phyloP scores from a whole-genome alignment of 1,139 yeast species.

The Pichia sp. region DNA sequence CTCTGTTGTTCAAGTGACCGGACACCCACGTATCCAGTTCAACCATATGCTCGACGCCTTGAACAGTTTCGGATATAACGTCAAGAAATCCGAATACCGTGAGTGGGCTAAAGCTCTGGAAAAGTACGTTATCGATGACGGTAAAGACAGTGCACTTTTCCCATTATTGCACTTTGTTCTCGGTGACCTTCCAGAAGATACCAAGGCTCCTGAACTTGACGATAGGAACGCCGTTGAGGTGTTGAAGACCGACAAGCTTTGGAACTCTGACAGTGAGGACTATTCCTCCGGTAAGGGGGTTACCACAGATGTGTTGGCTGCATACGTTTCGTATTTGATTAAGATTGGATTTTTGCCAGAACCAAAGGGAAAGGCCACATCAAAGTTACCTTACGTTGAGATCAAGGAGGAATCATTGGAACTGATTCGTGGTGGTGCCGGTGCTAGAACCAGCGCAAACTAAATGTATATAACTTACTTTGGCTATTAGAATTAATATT shows the following conservation, averaged over 20 bases:
- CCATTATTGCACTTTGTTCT: slow-evolving; percentile 92
- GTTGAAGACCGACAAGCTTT: slow-evolving; percentile 52
- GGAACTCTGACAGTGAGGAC: slow-evolving; percentile 51
- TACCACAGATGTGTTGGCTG: slow-evolving; percentile 58
- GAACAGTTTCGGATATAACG: slow-evolving; percentile 65
- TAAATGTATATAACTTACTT: slow-evolving; percentile 11
- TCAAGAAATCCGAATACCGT: slow-evolving; percentile 60
- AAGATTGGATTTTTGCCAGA: slow-evolving; percentile 72
- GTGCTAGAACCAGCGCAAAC: slow-evolving; percentile 70
- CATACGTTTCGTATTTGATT: slow-evolving; percentile 73
- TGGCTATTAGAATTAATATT: slow-evolving; percentile 1
- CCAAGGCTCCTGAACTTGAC: slow-evolving; percentile 93
- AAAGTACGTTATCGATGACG: slow-evolving; percentile 59
- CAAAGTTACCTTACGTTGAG: slow-evolving; percentile 53
- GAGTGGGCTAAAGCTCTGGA: slow-evolving; percentile 78
- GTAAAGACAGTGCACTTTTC: slow-evolving; percentile 79
- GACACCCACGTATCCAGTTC: slow-evolving; percentile 86
- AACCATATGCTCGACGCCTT: slow-evolving; percentile 67
- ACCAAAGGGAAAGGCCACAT: slow-evolving; percentile 44
- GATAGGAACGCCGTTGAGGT: slow-evolving; percentile 71
- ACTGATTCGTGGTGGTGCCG: slow-evolving; percentile 74
- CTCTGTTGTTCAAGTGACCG: slow-evolving; percentile 91
- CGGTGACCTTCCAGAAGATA: slow-evolving; percentile 83
- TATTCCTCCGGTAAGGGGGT: slow-evolving; percentile 70
- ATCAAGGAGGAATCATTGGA: slow-evolving; percentile 57